Evolutionary conservation across 306 rosid species (phyloP).

Genomic region (Cyclanthera cordifolia): DNA sequence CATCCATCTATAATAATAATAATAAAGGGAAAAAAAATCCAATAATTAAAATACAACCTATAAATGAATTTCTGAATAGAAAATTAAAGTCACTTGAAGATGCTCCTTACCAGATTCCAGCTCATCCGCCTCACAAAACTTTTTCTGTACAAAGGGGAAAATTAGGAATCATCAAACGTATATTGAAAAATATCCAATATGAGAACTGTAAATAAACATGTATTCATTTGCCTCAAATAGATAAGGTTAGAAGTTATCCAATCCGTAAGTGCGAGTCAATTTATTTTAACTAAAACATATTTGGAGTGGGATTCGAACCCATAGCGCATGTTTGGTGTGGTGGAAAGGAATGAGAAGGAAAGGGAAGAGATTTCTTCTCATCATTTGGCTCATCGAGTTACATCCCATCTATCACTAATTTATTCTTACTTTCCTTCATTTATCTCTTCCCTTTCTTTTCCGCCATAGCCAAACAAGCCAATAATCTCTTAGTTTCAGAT

Average conservation of each 20-base stretch:
- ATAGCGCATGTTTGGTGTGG: no score
- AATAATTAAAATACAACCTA: constrained; percentile 18
- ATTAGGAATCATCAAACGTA: background rate
- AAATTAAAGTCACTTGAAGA: constrained; percentile 10
- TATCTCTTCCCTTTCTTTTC: no score
- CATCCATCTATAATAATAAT: constrained; percentile 43
- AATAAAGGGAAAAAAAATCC: background rate
- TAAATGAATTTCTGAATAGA: background rate
- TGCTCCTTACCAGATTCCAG: constrained; percentile 40
- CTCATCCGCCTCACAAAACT: constrained; percentile 23
- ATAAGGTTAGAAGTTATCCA: background rate
- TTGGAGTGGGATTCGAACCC: no score
- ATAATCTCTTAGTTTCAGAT: no score
- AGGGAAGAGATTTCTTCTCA: no score
- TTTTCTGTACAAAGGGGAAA: constrained; percentile 23
- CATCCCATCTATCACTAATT: no score
- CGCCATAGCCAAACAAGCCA: no score
- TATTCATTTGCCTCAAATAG: background rate
- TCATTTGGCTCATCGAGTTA: no score
- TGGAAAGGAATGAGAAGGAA: no score
- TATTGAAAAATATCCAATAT: background rate
- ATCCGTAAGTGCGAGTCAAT: no score
- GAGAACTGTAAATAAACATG: background rate
- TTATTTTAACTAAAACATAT: no score
- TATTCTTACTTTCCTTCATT: no score